Percentiles rank a stretch among this genome's conserved stretches.
Conservation (phyloP, 495 filamentous ascomycete genomes). For the Aspergillus baeticus region DNA sequence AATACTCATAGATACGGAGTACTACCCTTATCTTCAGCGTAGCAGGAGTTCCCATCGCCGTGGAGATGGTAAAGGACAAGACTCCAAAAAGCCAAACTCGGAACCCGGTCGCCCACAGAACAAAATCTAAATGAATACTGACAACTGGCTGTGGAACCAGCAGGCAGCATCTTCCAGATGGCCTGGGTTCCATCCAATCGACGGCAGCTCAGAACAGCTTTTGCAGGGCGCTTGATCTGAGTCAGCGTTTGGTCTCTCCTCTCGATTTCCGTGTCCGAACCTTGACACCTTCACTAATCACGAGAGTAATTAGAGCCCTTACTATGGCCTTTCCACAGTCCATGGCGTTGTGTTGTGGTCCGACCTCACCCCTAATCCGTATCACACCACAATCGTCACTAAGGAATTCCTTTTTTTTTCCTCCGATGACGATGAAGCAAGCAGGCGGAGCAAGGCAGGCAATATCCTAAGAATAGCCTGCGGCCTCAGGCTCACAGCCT, state of each 20-base stretch:
- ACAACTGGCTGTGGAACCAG: conserved; percentile 23
- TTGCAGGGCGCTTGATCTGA: conserved; percentile 10
- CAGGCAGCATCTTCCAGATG: conserved; percentile 15
- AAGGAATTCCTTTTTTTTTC: too few relatives aligned
- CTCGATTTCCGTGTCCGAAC: background rate
- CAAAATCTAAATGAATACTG: background rate
- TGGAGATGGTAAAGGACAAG: too few relatives aligned
- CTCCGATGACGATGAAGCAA: too few relatives aligned
- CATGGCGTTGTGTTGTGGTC: background rate
- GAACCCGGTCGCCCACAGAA: background rate
- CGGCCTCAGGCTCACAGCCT: background rate
- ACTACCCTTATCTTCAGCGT: too few relatives aligned
- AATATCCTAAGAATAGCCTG: conserved; percentile 4
- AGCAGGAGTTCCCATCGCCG: too few relatives aligned
- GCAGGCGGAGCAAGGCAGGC: background rate
- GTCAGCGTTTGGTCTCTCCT: background rate
- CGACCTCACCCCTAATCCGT: background rate
- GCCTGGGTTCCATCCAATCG: conserved; percentile 6
- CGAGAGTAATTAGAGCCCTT: background rate
- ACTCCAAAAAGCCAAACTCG: background rate
- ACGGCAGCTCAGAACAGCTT: conserved; percentile 4
- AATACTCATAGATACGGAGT: too few relatives aligned
- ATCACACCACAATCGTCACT: background rate
- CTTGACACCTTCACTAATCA: background rate
- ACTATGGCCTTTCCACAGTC: background rate